These are phyloP conservation scores for Hortaea sp. DNA, from an alignment of 2,329 filamentous ascomycete species.

Conservation along the genomic window DNA sequence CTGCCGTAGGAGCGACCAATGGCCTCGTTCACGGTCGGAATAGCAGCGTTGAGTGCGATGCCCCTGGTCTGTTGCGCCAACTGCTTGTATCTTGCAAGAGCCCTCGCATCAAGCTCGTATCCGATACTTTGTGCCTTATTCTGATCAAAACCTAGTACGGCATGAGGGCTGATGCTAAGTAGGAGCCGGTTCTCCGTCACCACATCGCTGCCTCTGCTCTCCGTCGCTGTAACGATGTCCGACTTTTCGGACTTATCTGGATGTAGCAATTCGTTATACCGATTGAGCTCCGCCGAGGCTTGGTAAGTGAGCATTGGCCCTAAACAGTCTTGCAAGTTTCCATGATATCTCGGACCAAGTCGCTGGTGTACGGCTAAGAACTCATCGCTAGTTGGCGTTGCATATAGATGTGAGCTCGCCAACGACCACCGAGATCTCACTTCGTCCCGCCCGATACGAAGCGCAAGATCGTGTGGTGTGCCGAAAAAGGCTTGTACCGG, in stretches of 20 bases:
- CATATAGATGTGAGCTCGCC: slow-evolving; percentile 79
- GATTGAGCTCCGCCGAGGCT: slow-evolving; percentile 79
- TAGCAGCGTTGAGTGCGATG: slow-evolving; percentile 77
- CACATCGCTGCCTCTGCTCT: slow-evolving; percentile 71
- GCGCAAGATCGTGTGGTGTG: slow-evolving; percentile 79
- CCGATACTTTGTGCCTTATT: slow-evolving; percentile 2
- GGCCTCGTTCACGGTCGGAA: slow-evolving; percentile 81
- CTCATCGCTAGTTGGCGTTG: slow-evolving; percentile 82
- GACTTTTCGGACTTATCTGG: slow-evolving; percentile 83
- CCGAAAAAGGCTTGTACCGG: slow-evolving; percentile 88
- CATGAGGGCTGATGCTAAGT: slow-evolving; percentile 71
- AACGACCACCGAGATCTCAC: slow-evolving; percentile 78
- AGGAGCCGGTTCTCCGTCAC: slow-evolving; percentile 73
- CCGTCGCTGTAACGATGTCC: slow-evolving; percentile 81
- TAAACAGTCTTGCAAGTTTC: slow-evolving; percentile 93
- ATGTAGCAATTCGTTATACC: slow-evolving; percentile 84
- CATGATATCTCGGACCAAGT: slow-evolving; percentile 81
- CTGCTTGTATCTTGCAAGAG: slow-evolving; percentile 42
- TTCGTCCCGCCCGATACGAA: slow-evolving; percentile 60
- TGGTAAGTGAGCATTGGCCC: slow-evolving; percentile 95
- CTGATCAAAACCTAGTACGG: slow-evolving; percentile 65
- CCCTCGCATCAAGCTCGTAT: slow-evolving; percentile 40
- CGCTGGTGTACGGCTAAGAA: slow-evolving; percentile 83
- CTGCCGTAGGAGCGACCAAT: slow-evolving; percentile 72
- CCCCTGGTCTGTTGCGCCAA: slow-evolving; percentile 64